These are phyloP conservation scores for Notholithocarpus densiflorus DNA, from an alignment of 306 rosid species.

Conservation along the genomic window DNA sequence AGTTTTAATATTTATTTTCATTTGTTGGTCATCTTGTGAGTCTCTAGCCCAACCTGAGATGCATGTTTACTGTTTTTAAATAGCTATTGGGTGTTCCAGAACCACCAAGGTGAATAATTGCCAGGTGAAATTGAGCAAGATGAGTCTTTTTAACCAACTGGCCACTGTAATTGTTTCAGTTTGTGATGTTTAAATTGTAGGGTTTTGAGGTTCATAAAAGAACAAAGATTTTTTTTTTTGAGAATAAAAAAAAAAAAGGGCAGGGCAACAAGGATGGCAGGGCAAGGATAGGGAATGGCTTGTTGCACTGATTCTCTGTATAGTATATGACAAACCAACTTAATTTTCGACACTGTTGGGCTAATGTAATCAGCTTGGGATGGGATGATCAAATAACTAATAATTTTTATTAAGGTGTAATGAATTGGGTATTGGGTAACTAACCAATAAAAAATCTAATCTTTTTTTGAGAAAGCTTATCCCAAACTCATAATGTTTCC, in stretches of 20 bases:
- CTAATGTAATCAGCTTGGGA: background rate
- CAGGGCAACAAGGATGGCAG: background rate
- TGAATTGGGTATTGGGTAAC: background rate
- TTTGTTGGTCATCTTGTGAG: background rate
- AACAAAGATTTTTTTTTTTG: too few relatives aligned
- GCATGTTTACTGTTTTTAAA: background rate
- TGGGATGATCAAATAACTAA: background rate
- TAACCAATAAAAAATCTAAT: background rate
- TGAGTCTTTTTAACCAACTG: background rate
- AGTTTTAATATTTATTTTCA: background rate
- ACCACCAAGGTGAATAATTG: background rate
- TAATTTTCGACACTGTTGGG: background rate
- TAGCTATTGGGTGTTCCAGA: background rate
- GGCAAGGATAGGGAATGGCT: background rate
- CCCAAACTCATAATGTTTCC: background rate
- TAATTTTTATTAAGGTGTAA: background rate
- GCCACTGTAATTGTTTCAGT: background rate
- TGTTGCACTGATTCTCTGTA: background rate
- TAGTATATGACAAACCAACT: background rate
- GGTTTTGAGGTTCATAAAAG: background rate
- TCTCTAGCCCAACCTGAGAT: background rate
- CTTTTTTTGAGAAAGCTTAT: background rate
- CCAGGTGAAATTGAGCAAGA: background rate
- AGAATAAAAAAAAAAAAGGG: too few relatives aligned
- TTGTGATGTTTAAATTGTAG: background rate